These are phyloP conservation scores for Phytomonas francai DNA, from an alignment of 208 protist genomes.

Conservation along the genomic window DNA sequence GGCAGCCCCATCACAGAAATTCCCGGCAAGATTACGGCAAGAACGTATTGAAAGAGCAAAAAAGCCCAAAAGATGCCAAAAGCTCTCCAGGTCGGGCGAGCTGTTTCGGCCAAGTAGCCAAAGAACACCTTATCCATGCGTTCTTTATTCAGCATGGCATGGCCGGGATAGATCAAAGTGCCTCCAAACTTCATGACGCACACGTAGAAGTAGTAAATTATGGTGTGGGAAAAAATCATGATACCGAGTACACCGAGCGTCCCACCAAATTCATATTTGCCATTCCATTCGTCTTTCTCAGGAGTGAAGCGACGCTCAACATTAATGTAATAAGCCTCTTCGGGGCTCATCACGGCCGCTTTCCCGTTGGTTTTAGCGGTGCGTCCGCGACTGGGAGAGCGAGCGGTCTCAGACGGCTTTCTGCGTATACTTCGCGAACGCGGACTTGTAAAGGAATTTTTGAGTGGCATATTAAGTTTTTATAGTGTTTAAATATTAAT, in stretches of 20 bases:
- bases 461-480: slow-evolving; percentile 24
- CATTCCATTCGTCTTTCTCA: slow-evolving; percentile 71
- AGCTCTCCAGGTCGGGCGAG: slow-evolving; percentile 33
- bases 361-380: neutral
- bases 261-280: slow-evolving; percentile 81
- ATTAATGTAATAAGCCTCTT: slow-evolving; percentile 46
- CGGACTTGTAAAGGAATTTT: slow-evolving; percentile 19
- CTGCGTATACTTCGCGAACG: slow-evolving; percentile 23
- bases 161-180: slow-evolving; percentile 75
- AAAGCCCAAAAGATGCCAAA: slow-evolving; percentile 55
- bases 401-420: neutral
- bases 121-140: slow-evolving; percentile 41
- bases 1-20: slow-evolving; percentile 78
- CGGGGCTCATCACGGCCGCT: slow-evolving; percentile 19
- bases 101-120: slow-evolving; percentile 36
- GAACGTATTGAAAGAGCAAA: slow-evolving; percentile 67
- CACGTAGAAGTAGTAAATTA: slow-evolving; percentile 89
- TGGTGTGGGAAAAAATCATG: slow-evolving; percentile 79
- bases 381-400: slow-evolving; percentile 5
- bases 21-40: slow-evolving; percentile 72
- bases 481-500: neutral
- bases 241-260: slow-evolving; percentile 48
- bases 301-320: slow-evolving; percentile 61
- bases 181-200: slow-evolving; percentile 75
- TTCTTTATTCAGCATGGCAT: slow-evolving; percentile 51